Evolutionary conservation across 1,284 basidiomycete genomes (phyloP), one percentile per base, ranked within the genome.

Genomic region (Puccinia triticina): DNA sequence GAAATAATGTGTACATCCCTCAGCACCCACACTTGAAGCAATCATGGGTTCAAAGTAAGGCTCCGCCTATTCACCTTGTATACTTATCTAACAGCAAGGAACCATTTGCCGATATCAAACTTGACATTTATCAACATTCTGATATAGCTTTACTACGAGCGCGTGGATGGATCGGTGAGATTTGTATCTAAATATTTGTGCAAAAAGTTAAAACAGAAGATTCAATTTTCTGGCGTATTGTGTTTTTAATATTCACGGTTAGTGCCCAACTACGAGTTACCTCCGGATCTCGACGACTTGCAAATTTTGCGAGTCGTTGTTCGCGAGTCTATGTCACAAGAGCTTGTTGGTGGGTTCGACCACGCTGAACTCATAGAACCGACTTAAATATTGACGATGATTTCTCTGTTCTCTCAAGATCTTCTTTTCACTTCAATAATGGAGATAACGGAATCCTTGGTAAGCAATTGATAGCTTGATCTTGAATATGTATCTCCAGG

Each of bases 271-370:
- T 95, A 95, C 85, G 92, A 93, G 84, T 89, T 94, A 48, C 91
- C 94, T 12, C 93, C 93, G 7, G 88, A 89, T 83, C 87, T 92
- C 81, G 89, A 94, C 83, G 88, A 90, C 21, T 87, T 91, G 67
- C 91, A 95, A 86, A 95, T 96, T 84, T 89, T 96, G 73, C 92
- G 94, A 79, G 93, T 95, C 18, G 95, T 96, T 69, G 90, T 95
- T 16, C 90, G 92, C 75, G 94, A 95, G 88, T 92, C 89, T 84
- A 88, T 92, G 86, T 90, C 91, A 23, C 37, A 37, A n/a, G 78
- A 81, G 40, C 53, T 81, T 32, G 53, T 81, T 53, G 78, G 78
- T 81, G 16, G 74, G 78, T 48, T 29, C n/a, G 53, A 46, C 2
- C 21, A 7, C 16, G 59, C 14, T 71, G 23, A 16, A 21, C 12